Evolutionary conservation across 495 filamentous ascomycete genomes (phyloP).

Genomic region (Xylaria acuta): DNA sequence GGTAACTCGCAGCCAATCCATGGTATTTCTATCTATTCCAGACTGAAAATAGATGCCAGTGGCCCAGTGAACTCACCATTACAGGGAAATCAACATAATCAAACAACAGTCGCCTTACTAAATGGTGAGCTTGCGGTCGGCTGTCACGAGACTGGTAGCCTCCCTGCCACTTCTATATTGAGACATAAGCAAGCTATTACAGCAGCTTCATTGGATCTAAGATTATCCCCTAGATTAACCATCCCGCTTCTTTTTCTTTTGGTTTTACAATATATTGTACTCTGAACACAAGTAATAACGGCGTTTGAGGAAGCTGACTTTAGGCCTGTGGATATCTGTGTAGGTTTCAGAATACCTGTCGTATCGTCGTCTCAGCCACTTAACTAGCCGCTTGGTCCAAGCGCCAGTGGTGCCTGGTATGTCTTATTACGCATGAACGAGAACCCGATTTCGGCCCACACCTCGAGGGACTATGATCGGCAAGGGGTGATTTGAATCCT

Average conservation of each 20-base stretch:
- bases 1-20: not conserved
- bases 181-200: not conserved
- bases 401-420: constrained; percentile 1
- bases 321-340: not conserved
- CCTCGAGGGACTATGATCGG: not conserved
- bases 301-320: not conserved
- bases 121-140: not conserved
- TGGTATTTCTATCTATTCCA: not conserved
- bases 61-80: not conserved
- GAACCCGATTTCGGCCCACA: not conserved
- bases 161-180: too few species aligned
- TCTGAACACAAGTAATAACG: not conserved
- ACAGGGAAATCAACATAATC: too few species aligned
- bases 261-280: not conserved
- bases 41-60: not conserved
- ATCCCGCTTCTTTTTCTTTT: not conserved
- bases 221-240: not conserved
- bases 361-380: not conserved
- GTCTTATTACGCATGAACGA: constrained; percentile 10
- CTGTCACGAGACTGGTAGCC: not conserved
- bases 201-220: too few species aligned
- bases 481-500: not conserved
- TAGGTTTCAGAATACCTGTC: not conserved
- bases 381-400: not conserved
- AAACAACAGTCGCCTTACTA: not conserved